A percentile compares a stretch with the other conserved stretches of the same genome.
Conservation (phyloP, 352 stramenopile species). For the Pythium myriotylum region DNA sequence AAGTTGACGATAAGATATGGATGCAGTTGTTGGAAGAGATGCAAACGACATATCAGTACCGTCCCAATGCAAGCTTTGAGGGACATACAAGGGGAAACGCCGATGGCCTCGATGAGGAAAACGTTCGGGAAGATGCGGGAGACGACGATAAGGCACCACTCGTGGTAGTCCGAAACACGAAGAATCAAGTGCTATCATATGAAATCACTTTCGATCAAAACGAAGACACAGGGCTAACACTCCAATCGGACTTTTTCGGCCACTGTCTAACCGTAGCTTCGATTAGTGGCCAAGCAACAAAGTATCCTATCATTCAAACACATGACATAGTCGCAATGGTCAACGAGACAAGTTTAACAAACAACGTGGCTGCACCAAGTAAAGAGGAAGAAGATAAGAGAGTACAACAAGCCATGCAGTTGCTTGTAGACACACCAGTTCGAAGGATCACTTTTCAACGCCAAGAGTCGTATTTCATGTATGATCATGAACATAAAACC, state of each 20-base stretch:
- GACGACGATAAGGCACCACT: conserved; percentile 32
- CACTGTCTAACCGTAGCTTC: conserved; percentile 48
- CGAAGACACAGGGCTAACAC: conserved; percentile 39
- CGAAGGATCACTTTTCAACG: conserved; percentile 50
- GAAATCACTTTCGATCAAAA: conserved; percentile 58
- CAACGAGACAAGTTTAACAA: conserved; percentile 32
- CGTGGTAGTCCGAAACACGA: conserved; percentile 56
- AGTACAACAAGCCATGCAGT: conserved; percentile 26
- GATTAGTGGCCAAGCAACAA: conserved; percentile 39
- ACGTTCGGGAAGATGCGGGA: conserved; percentile 10
- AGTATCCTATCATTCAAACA: conserved; percentile 48
- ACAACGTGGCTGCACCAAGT: conserved; percentile 26
- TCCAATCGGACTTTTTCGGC: conserved; percentile 62
- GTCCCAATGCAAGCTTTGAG: conserved; percentile 13
- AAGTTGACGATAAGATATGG: conserved; percentile 54
- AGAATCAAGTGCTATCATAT: conserved; percentile 68
- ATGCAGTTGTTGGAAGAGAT: conserved; percentile 49
- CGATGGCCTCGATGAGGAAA: too few relatives aligned
- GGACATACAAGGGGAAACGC: neutral
- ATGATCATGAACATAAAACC: conserved; percentile 26
- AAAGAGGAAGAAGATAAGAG: conserved; percentile 41
- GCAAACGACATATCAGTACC: conserved; percentile 48
- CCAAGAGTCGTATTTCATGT: conserved; percentile 59
- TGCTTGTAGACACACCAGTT: conserved; percentile 31
- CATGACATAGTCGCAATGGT: conserved; percentile 60